Conservation (phyloP, 2,329 filamentous ascomycete genomes). For the Verticillium tricorpus region DNA sequence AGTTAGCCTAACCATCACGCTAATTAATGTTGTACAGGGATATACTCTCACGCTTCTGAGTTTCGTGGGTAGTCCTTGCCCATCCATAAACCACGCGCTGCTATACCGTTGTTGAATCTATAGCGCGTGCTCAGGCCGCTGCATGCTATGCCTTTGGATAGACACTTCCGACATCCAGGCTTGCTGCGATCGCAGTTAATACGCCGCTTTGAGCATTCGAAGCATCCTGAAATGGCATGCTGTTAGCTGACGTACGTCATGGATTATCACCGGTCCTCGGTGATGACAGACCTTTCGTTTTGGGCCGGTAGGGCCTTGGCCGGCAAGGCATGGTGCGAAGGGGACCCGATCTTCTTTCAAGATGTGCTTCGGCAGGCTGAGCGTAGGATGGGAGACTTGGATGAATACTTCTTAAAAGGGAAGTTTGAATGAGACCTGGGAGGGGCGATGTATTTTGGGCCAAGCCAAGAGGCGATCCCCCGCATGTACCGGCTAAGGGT, state of each 20-base stretch:
- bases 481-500: no score
- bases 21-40: no score
- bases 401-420: neutral
- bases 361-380: neutral
- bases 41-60: no score
- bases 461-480: no score
- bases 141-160: slow-evolving; percentile 9
- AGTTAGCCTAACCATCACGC: neutral
- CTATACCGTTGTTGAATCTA: slow-evolving; percentile 6
- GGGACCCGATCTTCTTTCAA: neutral
- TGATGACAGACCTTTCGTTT: neutral
- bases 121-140: slow-evolving; percentile 10
- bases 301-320: neutral
- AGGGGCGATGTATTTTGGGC: no score
- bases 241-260: neutral
- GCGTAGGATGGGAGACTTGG: no score
- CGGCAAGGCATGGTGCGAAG: neutral
- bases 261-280: no score
- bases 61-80: neutral
- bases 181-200: slow-evolving; percentile 13
- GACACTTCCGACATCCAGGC: slow-evolving; percentile 12
- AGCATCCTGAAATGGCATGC: slow-evolving; percentile 7
- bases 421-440: neutral
- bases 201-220: slow-evolving; percentile 12
- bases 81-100: neutral